phyloP scores from a whole-genome alignment of 108 stramenopile species.

The Fistulifera pelliculosa region DNA sequence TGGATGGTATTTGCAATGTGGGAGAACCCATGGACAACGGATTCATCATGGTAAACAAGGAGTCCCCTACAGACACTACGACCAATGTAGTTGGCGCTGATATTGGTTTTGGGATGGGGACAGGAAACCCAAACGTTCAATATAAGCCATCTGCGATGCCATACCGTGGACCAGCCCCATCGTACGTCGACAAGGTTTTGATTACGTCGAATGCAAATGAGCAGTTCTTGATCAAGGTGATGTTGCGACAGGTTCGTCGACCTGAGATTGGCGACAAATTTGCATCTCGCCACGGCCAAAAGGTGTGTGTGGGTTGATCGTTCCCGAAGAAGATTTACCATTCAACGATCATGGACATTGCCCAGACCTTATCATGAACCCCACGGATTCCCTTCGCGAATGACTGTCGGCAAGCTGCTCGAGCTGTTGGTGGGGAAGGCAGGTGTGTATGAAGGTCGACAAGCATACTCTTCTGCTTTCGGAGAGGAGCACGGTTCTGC shows the following conservation, averaged over 20 bases:
- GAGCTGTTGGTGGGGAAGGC: constrained; percentile 96
- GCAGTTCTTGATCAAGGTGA: constrained; percentile 91
- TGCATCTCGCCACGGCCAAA: constrained; percentile 98
- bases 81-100: constrained; percentile 48
- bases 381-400: constrained; percentile 98
- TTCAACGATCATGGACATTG: constrained; percentile 93
- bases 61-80: constrained; percentile 67
- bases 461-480: constrained; percentile 96
- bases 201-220: constrained; percentile 95
- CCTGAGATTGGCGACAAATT: constrained; percentile 99
- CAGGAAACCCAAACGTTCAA: constrained; percentile 30
- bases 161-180: constrained; percentile 78
- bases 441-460: constrained; percentile 84
- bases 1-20: constrained; percentile 90
- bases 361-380: constrained; percentile 99
- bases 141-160: constrained; percentile 79
- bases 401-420: constrained; percentile 99
- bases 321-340: constrained; percentile 93
- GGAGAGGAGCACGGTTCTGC: constrained; percentile 95
- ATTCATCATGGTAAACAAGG: constrained; percentile 89
- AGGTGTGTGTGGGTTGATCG: constrained; percentile 97
- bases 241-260: constrained; percentile 83
- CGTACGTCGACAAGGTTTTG: constrained; percentile 94
- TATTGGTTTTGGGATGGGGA: constrained; percentile 32
- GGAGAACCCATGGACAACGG: constrained; percentile 81